Conservation (phyloP, 2,329 filamentous ascomycete genomes). For the Ophiosphaerella narmari region DNA sequence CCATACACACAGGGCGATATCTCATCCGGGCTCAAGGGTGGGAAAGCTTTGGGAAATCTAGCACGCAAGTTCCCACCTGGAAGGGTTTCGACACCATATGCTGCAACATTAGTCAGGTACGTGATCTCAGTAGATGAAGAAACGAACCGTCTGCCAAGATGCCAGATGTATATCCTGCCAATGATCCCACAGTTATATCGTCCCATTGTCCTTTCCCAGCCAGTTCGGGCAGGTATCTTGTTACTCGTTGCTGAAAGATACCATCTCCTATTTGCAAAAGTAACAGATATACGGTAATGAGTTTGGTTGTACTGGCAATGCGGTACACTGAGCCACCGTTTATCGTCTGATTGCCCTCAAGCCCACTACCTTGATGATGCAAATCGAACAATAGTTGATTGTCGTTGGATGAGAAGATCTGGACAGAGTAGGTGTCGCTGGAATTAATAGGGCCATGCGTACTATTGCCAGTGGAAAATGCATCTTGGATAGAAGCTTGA, state of each 20-base stretch:
- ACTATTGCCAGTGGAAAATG: slow-evolving; percentile 8
- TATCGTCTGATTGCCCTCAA: slow-evolving; percentile 8
- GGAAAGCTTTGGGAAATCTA: slow-evolving; percentile 7
- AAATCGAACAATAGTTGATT: slow-evolving; percentile 9
- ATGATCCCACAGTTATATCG: slow-evolving; percentile 38
- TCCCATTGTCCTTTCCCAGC: slow-evolving; percentile 32
- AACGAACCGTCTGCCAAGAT: slow-evolving; percentile 30
- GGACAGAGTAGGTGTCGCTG: slow-evolving; percentile 14
- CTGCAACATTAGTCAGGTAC: background rate
- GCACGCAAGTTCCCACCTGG: slow-evolving; percentile 8
- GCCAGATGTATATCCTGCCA: slow-evolving; percentile 41
- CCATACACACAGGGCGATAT: slow-evolving; percentile 5
- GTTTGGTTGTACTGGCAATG: slow-evolving; percentile 49
- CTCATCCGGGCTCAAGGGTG: slow-evolving; percentile 6
- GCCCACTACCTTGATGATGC: slow-evolving; percentile 7
- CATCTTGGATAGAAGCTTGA: slow-evolving; percentile 4
- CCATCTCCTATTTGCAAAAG: slow-evolving; percentile 40
- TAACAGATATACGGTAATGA: slow-evolving; percentile 47
- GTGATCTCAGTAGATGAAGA: background rate
- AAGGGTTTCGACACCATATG: background rate
- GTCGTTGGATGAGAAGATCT: slow-evolving; percentile 12
- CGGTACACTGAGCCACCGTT: slow-evolving; percentile 52
- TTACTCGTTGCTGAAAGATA: slow-evolving; percentile 44
- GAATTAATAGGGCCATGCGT: slow-evolving; percentile 7
- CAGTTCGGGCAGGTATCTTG: slow-evolving; percentile 34